phyloP scores from a whole-genome alignment of 208 protist species.

The Acanthamoeba comandoni region DNA sequence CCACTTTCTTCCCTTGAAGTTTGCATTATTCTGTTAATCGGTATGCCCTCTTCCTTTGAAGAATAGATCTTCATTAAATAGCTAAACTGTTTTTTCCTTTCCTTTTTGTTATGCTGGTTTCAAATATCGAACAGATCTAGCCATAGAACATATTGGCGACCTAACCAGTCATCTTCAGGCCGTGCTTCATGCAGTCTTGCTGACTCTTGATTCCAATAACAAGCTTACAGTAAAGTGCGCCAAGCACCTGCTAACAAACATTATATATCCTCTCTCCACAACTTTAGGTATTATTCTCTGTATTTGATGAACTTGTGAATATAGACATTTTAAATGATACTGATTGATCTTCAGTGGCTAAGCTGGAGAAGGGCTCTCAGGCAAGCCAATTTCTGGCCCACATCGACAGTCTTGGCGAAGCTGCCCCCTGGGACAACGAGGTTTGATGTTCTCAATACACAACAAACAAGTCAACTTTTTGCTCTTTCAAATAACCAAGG shows the following conservation, averaged over 20 bases:
- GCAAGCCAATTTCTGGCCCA: conserved; percentile 10
- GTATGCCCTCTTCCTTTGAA: no score
- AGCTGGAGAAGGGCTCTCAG: conserved; percentile 28
- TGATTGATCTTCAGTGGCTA: conserved; percentile 6
- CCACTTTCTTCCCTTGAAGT: conserved; percentile 18
- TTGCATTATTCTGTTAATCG: conserved; percentile 59
- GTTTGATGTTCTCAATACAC: background rate
- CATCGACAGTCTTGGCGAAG: conserved; percentile 6
- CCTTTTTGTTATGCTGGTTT: background rate
- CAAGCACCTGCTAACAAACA: conserved; percentile 1
- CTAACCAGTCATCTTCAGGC: conserved; percentile 13
- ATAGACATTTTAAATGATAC: background rate
- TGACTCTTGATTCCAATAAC: conserved; percentile 18
- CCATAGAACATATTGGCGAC: conserved; percentile 18
- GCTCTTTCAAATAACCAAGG: no score
- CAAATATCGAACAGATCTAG: background rate
- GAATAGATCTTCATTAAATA: conserved; percentile 15
- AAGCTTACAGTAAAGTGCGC: conserved; percentile 4
- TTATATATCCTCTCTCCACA: no score
- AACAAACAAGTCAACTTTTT: background rate
- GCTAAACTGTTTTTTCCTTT: no score
- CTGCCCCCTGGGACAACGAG: conserved; percentile 19
- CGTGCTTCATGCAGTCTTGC: conserved; percentile 31
- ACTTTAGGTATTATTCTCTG: no score
- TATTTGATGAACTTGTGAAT: no score